Base-by-base conservation (phyloP, 23 red algal genomes). In the Rhodosorus marinus region DNA sequence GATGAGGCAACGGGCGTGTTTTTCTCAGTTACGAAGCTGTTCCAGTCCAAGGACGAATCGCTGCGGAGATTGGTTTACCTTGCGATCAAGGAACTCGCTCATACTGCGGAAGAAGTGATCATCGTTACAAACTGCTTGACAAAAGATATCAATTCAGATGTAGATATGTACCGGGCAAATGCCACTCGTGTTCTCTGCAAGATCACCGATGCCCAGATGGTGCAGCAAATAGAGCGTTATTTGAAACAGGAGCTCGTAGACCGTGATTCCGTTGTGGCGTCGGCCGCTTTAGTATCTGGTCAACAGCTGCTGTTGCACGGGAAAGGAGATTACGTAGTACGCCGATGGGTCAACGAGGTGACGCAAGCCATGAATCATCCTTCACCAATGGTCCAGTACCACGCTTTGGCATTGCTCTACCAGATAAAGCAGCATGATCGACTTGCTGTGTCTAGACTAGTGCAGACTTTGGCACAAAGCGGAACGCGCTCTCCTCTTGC, bases 101-200 rank as follows among this genome's bases (percentile, higher is more conserved):
- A 74, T 40, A 75, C 78, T 40, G 77, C 90, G 19, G 90, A 98
- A 33, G 90, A 98, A 35, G 90, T 98, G 24, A 85, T 98, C 11
- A 98, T 98, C 51, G 90, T 98, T 27, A 84, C 79, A 11, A 98
- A 98, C 53, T 98, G 90, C 19, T 77, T 98, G 29, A 98, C 75
- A 22, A 98, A 98, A 55, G 90, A 98, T 48, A 80, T 98, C 36
- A 98, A 82, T 47, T 85, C 77, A 33, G 78, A 79, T 57, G 78
- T 81, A 29, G 90, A 98, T 33, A 98, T 76, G 67, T 77, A 63
- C 21, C 78, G 90, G 35, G 90, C 90, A 26, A 98, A 98, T 45
- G 90, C 90, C 1, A 84, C 79, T 1, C 80, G 90, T 51, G 90
- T 98, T 41, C 72, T 98, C 33, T 98, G 90, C 55, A 57, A 59